Conservation (phyloP, 2,329 filamentous ascomycete genomes). For the Catunica adiposa region DNA sequence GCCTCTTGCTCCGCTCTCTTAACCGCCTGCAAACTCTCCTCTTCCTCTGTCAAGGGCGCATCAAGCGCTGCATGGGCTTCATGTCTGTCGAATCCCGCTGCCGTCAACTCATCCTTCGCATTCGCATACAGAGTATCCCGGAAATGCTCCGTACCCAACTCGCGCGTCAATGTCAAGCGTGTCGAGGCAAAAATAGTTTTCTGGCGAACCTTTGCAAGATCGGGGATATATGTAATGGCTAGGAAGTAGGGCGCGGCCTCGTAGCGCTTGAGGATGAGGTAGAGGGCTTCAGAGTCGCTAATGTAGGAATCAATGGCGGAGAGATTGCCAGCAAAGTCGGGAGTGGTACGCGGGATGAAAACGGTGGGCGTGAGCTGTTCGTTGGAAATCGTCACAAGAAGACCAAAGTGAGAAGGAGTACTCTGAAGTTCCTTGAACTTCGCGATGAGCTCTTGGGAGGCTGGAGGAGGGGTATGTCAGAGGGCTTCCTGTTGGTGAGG, state of each 20-base stretch:
- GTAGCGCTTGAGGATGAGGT: slow-evolving; percentile 58
- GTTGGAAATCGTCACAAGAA: slow-evolving; percentile 52
- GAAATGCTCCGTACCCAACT: slow-evolving; percentile 66
- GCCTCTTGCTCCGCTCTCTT: slow-evolving; percentile 61
- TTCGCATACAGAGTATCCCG: slow-evolving; percentile 61
- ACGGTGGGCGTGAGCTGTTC: slow-evolving; percentile 50
- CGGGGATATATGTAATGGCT: slow-evolving; percentile 64
- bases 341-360: slow-evolving; percentile 34
- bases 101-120: slow-evolving; percentile 49
- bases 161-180: slow-evolving; percentile 55
- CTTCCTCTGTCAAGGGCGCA: slow-evolving; percentile 65
- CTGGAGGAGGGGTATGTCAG: slow-evolving; percentile 25
- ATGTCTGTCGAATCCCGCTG: slow-evolving; percentile 54
- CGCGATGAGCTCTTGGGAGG: slow-evolving; percentile 59
- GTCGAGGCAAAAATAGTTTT: slow-evolving; percentile 79
- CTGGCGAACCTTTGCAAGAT: slow-evolving; percentile 60
- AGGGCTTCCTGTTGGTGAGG: neutral
- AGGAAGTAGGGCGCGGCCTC: slow-evolving; percentile 41
- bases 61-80: slow-evolving; percentile 47
- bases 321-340: slow-evolving; percentile 49
- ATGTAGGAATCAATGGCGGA: slow-evolving; percentile 44
- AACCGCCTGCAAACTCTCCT: slow-evolving; percentile 52
- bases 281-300: slow-evolving; percentile 49
- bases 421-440: slow-evolving; percentile 56
- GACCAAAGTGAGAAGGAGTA: slow-evolving; percentile 45